phyloP scores from a whole-genome alignment of 1,284 basidiomycete genomes.

The Neonothopanus nambi region DNA sequence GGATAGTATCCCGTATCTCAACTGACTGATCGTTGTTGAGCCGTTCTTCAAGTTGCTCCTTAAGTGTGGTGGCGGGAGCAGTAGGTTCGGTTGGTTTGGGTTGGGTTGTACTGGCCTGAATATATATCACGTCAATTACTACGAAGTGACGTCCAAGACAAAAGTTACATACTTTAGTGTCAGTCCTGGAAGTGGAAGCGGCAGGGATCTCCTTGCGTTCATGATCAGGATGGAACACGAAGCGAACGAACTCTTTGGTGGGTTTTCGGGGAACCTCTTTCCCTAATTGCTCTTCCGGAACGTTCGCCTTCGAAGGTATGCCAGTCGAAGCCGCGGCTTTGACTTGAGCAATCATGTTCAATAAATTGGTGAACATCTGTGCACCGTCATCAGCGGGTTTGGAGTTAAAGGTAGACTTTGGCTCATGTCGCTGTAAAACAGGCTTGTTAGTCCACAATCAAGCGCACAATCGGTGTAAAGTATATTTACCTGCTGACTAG shows the following conservation, averaged over 20 bases:
- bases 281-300: not conserved
- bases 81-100: conserved; percentile 19
- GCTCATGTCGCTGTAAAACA: too few species aligned
- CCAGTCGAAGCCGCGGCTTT: not conserved
- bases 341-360: not conserved
- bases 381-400: too few species aligned
- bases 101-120: too few species aligned
- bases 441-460: too few species aligned
- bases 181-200: not conserved
- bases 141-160: not conserved
- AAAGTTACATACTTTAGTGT: not conserved
- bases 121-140: too few species aligned
- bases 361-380: too few species aligned
- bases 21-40: conserved; percentile 31
- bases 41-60: conserved; percentile 34
- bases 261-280: not conserved
- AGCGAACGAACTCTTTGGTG: not conserved
- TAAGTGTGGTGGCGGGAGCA: conserved; percentile 20
- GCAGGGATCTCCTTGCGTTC: too few species aligned
- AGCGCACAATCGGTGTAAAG: too few species aligned
- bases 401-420: too few species aligned
- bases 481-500: too few species aligned
- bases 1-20: conserved; percentile 39
- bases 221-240: not conserved
- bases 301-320: not conserved